Evolutionary conservation across 768 basidiomycete species (phyloP), one percentile per base, ranked within the genome.

Genomic region (Rhodotorula toruloides): DNA sequence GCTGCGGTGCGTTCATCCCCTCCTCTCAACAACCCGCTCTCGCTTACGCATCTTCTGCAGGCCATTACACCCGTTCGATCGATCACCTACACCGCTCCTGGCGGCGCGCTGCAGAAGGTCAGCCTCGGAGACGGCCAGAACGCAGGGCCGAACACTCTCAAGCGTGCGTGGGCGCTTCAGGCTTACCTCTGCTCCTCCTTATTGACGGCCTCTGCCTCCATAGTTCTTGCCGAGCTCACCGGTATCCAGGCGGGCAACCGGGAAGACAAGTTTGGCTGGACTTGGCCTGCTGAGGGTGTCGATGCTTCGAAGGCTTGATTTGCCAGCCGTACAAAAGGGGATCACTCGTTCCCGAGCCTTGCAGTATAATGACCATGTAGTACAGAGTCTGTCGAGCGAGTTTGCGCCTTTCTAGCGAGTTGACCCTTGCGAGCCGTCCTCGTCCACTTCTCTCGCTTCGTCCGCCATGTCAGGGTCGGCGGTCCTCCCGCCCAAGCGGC

Each of bases 61-160:
- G 68, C 65, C 47, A 66, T 75, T 52, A 75, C 74, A 9, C 70
- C 74, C n/a, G 63, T 75, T 47, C 64, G 70, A 29, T 69, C 70
- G 22, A 72, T 75, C 61, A 56, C 74, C 10, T 73, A 74, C 67
- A 37, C 64, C 57, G 56, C 54, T 10, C 25, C 56, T 12, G 29
- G 44, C 21, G 71, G 58, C 22, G 46, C 54, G 43, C 61, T 54
- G 37, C 42, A 66, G 19, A 73, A 72, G 58, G 27, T 74, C 37
- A 56, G 61, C n/a, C 71, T 75, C 57, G 73, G 73, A 21, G 59
- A 74, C 40, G 74, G 74, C 34, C 49, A 70, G 44, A 73, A 53
- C 12, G 69, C 73, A 11, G 74, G 74, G 22, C 71, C 69, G 19
- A 48, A 50, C 21, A 68, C 73, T 32, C 56, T 74, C 70, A 42